Percentiles rank a stretch among this genome's conserved stretches.
Conservation (phyloP, 1,284 basidiomycete genomes). For the Hemileia vastatrix region DNA sequence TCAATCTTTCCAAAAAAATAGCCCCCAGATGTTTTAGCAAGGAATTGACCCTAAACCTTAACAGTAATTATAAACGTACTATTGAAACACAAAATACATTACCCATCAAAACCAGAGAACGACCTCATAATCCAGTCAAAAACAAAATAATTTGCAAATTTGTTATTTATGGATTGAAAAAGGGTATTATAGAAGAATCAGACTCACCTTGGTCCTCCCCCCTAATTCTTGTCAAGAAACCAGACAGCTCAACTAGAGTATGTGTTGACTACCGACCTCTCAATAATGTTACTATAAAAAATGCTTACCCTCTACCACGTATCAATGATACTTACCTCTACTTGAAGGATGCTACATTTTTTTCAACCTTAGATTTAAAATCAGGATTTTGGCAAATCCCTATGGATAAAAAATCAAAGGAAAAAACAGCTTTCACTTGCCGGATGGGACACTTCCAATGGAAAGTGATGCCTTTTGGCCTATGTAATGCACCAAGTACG, state of each 20-base stretch:
- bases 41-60: neutral
- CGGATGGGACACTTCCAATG: neutral
- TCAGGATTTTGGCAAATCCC: neutral
- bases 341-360: neutral
- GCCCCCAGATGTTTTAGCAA: neutral
- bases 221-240: neutral
- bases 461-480: constrained; percentile 20
- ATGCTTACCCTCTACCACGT: neutral
- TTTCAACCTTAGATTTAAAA: neutral
- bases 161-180: neutral
- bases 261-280: constrained; percentile 7
- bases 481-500: constrained; percentile 23
- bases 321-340: neutral
- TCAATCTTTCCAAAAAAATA: neutral
- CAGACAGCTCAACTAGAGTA: neutral
- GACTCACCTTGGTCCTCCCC: neutral
- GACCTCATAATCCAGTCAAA: too few species aligned
- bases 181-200: neutral
- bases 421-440: neutral
- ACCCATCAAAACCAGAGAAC: neutral
- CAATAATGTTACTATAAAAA: neutral
- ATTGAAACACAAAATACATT: neutral
- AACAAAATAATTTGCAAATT: neutral
- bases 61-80: neutral
- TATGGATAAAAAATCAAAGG: neutral